Base-by-base conservation (phyloP, 768 basidiomycete genomes). In the Kwoniella pini region DNA sequence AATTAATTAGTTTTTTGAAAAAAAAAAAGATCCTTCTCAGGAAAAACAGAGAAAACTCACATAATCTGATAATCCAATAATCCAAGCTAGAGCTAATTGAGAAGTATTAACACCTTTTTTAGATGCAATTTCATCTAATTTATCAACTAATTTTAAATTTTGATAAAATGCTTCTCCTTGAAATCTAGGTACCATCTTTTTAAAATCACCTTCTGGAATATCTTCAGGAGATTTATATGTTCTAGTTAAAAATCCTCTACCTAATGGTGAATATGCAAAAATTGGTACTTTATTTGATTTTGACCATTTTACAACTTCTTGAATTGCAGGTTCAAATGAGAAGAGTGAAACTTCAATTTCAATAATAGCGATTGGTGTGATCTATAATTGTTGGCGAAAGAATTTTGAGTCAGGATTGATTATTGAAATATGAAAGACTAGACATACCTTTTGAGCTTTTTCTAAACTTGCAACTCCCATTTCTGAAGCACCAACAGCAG, bases 261-360 rank as follows among this genome's bases (percentile, higher is more conserved):
- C 78, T n/a, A 79, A 67, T 10, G 79, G 78, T n/a, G 85, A 84
- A 69, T 88, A 88, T 28, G 82, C 86, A 12, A 84, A 71, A n/a
- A 88, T 81, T 3, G 85, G 76, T 50, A 87, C 80, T 0, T 82
- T 82, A n/a, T 86, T 81, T 60, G 86, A 84, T 46, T 79, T 74
- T 5, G 84, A 83, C 1, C 84, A 81, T 1, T 80, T 80, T 59
- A 87, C 81, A 11, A 86, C 86, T 5, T 72, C 72, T 46, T 71
- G 81, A 15, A 84, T 81, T 53, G 84, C 80, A 22, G 80, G 79
- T 60, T 84, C 84, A 52, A 85, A 85, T 1, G 83, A 80, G 82
- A 84, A 87, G 1, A 84, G 82, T 67, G 85, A 86, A 40, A 86
- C 78, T 72, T 89, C 88, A 52, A 88, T 86, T 72, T 89, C 87